phyloP scores from a whole-genome alignment of 202 grass and related monocot species.

The Digitaria exilis region DNA sequence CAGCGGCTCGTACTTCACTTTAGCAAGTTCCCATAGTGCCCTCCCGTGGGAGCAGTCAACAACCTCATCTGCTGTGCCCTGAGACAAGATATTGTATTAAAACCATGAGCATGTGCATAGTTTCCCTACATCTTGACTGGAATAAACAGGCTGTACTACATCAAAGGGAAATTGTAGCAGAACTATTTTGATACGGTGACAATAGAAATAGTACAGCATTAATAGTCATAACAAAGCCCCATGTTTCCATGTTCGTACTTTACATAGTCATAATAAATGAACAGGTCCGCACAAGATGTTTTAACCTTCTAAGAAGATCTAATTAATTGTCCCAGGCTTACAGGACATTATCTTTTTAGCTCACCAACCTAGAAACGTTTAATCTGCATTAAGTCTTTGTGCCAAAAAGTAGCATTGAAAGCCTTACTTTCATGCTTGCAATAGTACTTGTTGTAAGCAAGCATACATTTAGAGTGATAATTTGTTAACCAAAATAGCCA shows the following conservation, averaged over 20 bases:
- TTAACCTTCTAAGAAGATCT: background rate
- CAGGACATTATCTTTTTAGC: conserved; percentile 16
- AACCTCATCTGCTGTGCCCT: conserved; percentile 89
- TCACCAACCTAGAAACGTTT: conserved; percentile 14
- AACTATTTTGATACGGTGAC: background rate
- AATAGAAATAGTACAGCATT: background rate
- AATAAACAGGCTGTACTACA: conserved; percentile 6
- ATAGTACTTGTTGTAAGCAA: background rate
- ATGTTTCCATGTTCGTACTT: background rate
- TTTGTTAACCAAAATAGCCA: background rate
- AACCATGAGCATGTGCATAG: background rate
- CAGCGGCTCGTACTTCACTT: conserved; percentile 77
- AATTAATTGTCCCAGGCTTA: background rate
- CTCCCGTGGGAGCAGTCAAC: conserved; percentile 77
- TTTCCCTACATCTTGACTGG: conserved; percentile 13
- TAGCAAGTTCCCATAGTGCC: conserved; percentile 68
- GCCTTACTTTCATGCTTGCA: background rate
- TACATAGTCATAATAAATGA: background rate
- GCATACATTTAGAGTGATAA: background rate
- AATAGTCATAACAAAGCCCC: conserved; percentile 10
- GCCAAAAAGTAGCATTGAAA: background rate
- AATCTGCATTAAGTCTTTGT: background rate
- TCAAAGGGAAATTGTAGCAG: background rate
- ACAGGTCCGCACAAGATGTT: background rate
- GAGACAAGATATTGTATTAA: conserved; percentile 40